Conservation (phyloP, 208 protist species). For the Crithidia sp. region DNA sequence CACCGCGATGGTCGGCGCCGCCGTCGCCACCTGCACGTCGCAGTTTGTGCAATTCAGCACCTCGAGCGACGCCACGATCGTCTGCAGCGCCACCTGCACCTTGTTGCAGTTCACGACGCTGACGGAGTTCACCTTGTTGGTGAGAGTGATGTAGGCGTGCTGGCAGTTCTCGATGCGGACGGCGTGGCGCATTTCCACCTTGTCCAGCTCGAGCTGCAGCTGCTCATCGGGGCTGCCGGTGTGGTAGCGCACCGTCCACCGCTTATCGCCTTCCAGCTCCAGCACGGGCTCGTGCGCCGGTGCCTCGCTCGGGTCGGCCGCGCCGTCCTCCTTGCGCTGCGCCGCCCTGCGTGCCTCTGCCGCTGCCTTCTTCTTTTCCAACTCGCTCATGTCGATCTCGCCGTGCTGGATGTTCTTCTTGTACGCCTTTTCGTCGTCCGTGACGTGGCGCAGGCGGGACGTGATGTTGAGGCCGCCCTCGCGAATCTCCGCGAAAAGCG, state of each 20-base stretch:
- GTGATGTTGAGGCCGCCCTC: slow-evolving; percentile 73
- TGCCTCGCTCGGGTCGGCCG: not conserved
- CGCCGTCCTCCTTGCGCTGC: slow-evolving; percentile 23
- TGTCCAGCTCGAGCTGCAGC: slow-evolving; percentile 52
- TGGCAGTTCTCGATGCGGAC: slow-evolving; percentile 78
- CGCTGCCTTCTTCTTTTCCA: slow-evolving; percentile 68
- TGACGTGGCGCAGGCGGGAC: slow-evolving; percentile 70
- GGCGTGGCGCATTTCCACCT: slow-evolving; percentile 73
- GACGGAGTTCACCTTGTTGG: slow-evolving; percentile 85
- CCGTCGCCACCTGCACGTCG: slow-evolving; percentile 66
- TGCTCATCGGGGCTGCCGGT: slow-evolving; percentile 43
- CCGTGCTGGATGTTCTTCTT: slow-evolving; percentile 79
- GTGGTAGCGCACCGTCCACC: slow-evolving; percentile 70
- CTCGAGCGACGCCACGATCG: slow-evolving; percentile 70
- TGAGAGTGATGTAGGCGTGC: slow-evolving; percentile 63
- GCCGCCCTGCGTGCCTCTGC: slow-evolving; percentile 36
- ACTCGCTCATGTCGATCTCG: slow-evolving; percentile 62
- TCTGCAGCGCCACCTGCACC: slow-evolving; percentile 73
- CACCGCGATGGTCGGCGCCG: slow-evolving; percentile 68
- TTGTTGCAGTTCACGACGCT: slow-evolving; percentile 72
- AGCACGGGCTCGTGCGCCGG: slow-evolving; percentile 35
- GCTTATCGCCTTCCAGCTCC: slow-evolving; percentile 70
- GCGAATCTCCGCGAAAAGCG: slow-evolving; percentile 81
- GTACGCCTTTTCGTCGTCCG: slow-evolving; percentile 75
- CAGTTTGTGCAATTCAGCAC: slow-evolving; percentile 66